Base-by-base conservation (phyloP, 2,329 filamentous ascomycete species). In the Neofusicoccum sp. region DNA sequence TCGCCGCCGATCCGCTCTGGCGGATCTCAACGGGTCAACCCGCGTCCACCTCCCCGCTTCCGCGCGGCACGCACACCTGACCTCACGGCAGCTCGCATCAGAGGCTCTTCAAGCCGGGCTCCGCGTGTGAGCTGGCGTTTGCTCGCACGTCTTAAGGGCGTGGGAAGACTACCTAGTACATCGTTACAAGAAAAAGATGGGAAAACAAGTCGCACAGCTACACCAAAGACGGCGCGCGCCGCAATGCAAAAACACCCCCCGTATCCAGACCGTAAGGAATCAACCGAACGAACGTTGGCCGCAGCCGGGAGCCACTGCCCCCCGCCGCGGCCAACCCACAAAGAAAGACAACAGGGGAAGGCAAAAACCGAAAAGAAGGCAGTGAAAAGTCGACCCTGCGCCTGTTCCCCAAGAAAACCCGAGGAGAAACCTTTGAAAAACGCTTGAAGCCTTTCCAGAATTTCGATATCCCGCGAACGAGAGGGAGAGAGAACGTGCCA, bases 1-100 rank as follows among this genome's bases (percentile, higher is more conserved):
- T 45, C 48, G 59, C 59, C 48, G 59, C 59, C 11, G 59, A 62
- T 62, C 59, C 58, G 41, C 34, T 41, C 11, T 47, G 47, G 45
- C 58, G 58, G 58, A 50, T 61, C 45, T 45, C 37, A 11, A 54
- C 59, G 47, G 47, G 37, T 5, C 29, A 36, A 58, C 41, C 54
- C 54, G 54, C 54, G 54, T 58, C 52, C 54, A 58, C 54, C 29
- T n/a, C 29, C 29, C 45, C 5, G 47, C 47, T 50, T 28, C 28
- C 47, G 12, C n/a, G 12, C 33, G 48, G 31, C 8, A 9, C 37
- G 12, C 37, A 36, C n/a, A 52, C 31, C 28, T 29, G 8, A 44
- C n/a, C 22, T 45, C 43, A 45, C 43, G 14, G 11, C 16, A 45
- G 6, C 4, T 14, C 14, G n/a, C 16, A 28, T 1, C n/a, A 11